Conservation (phyloP, 2,329 filamentous ascomycete species). For the Fusarium incarnatum region DNA sequence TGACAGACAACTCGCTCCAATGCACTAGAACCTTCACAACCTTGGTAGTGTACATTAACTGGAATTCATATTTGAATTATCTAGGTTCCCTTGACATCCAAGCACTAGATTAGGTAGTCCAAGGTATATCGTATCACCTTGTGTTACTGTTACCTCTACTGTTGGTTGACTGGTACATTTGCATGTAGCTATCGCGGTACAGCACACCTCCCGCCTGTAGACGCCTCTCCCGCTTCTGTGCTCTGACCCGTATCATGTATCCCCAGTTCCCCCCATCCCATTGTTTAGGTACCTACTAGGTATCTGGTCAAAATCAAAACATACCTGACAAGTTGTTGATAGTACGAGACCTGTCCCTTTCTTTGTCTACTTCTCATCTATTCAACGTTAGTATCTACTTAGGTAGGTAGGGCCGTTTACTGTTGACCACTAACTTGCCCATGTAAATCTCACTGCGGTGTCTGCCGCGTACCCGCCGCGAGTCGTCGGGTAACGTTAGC, state of each 20-base stretch:
- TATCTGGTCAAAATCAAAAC: not conserved
- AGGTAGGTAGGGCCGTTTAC: not conserved
- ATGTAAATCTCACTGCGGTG: constrained; percentile 27
- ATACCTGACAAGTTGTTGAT: too few species aligned
- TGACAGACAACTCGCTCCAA: too few species aligned
- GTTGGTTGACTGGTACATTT: not conserved
- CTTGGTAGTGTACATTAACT: not conserved
- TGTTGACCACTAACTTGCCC: constrained; percentile 4
- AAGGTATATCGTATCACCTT: not conserved
- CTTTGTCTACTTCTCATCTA: not conserved
- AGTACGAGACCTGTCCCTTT: too few species aligned
- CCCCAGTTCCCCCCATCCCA: not conserved
- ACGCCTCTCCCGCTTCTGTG: constrained; percentile 33
- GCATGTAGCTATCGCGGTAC: too few species aligned
- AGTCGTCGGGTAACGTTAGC: constrained; percentile 31
- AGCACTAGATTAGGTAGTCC: not conserved
- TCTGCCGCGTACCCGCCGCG: constrained; percentile 30
- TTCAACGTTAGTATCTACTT: not conserved
- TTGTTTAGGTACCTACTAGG: not conserved
- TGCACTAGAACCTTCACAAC: not conserved
- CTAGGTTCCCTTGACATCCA: not conserved
- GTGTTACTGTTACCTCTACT: not conserved
- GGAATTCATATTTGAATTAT: not conserved
- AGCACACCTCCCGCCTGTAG: too few species aligned
- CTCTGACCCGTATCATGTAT: not conserved